These are phyloP conservation scores for Cyclocybe cylindracea DNA, from an alignment of 768 basidiomycete species.

Conservation along the genomic window DNA sequence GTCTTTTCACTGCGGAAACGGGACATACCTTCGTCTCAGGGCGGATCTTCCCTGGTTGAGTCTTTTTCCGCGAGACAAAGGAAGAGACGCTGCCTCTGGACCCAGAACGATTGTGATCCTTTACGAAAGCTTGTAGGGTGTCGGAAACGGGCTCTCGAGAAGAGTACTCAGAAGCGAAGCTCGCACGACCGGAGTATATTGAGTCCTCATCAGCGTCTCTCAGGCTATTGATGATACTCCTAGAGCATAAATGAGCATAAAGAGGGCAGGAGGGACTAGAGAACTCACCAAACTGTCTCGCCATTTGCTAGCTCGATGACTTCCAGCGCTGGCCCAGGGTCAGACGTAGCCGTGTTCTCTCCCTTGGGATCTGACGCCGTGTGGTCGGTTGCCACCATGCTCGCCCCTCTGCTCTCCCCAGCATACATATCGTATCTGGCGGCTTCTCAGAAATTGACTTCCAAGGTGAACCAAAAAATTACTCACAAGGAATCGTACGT, in stretches of 20 bases:
- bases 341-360: slow-evolving; percentile 33
- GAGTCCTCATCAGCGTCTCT: slow-evolving; percentile 78
- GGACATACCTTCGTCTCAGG: slow-evolving; percentile 82
- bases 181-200: slow-evolving; percentile 63
- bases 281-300: slow-evolving; percentile 77
- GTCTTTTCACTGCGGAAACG: slow-evolving; percentile 13
- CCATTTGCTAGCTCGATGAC: slow-evolving; percentile 86
- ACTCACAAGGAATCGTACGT: slow-evolving; percentile 81
- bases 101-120: slow-evolving; percentile 67
- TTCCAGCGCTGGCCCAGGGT: slow-evolving; percentile 67
- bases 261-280: slow-evolving; percentile 4
- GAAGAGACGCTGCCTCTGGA: slow-evolving; percentile 71
- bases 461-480: slow-evolving; percentile 12
- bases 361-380: slow-evolving; percentile 29
- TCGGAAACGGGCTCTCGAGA: slow-evolving; percentile 50
- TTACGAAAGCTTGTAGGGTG: slow-evolving; percentile 72
- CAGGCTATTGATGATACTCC: slow-evolving; percentile 84
- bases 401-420: slow-evolving; percentile 51
- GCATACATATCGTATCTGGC: slow-evolving; percentile 79
- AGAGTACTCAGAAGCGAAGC: slow-evolving; percentile 78
- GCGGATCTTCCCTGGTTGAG: slow-evolving; percentile 51
- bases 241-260: slow-evolving; percentile 28
- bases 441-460: slow-evolving; percentile 21
- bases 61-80: slow-evolving; percentile 62
- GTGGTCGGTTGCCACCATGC: slow-evolving; percentile 31